Percentiles rank a stretch among this genome's conserved stretches.
Conservation (phyloP, 805 yeast genomes). For the Lachancea sp. region DNA sequence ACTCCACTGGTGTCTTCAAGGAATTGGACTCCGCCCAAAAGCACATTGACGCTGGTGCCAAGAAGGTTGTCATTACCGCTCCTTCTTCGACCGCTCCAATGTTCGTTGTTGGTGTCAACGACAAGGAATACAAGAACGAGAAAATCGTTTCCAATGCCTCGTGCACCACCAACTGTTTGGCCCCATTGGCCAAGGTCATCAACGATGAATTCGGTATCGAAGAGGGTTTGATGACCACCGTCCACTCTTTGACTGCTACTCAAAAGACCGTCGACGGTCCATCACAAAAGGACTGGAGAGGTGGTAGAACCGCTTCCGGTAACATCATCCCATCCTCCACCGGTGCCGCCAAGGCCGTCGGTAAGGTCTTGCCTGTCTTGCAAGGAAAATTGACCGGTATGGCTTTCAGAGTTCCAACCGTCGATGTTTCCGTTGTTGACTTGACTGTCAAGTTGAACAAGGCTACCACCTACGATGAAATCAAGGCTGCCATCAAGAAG, state of each 20-base stretch:
- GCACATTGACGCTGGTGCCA: slow-evolving; percentile 70
- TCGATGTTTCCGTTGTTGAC: slow-evolving; percentile 67
- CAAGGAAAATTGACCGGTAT: slow-evolving; percentile 71
- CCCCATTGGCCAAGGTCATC: slow-evolving; percentile 65
- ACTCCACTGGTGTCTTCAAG: slow-evolving; percentile 71
- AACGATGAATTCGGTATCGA: slow-evolving; percentile 61
- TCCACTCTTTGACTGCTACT: slow-evolving; percentile 66
- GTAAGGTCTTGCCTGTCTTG: slow-evolving; percentile 66
- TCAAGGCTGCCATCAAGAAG: slow-evolving; percentile 51
- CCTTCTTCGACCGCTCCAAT: slow-evolving; percentile 69
- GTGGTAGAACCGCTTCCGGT: slow-evolving; percentile 72
- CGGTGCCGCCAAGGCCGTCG: slow-evolving; percentile 75
- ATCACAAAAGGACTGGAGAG: slow-evolving; percentile 76
- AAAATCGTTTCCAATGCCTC: slow-evolving; percentile 64
- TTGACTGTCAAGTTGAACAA: slow-evolving; percentile 58
- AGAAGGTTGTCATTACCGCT: slow-evolving; percentile 66
- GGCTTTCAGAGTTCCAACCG: slow-evolving; percentile 71
- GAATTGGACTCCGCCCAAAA: slow-evolving; percentile 57
- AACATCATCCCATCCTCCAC: slow-evolving; percentile 72
- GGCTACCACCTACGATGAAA: slow-evolving; percentile 57
- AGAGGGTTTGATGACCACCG: slow-evolving; percentile 73
- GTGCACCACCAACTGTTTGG: slow-evolving; percentile 70
- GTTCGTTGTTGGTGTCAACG: slow-evolving; percentile 69
- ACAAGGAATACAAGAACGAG: slow-evolving; percentile 50
- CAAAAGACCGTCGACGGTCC: slow-evolving; percentile 74